These are phyloP conservation scores for Leccinum barrowsii DNA, from an alignment of 768 basidiomycete species.

Conservation along the genomic window DNA sequence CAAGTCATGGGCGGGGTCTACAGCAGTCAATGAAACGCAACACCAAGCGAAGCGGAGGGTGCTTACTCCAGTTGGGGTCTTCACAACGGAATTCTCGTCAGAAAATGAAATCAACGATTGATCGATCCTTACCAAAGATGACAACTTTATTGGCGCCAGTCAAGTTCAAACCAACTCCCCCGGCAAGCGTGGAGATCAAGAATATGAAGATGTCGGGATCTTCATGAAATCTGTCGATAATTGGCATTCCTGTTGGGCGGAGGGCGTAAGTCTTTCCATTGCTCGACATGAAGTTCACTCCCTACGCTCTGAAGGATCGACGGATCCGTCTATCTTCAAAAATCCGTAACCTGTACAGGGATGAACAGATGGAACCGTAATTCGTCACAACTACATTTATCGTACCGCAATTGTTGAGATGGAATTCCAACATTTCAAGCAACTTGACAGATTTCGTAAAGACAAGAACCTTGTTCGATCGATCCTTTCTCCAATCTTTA, in stretches of 20 bases:
- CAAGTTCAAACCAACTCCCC: constrained; percentile 87
- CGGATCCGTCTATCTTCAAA: constrained; percentile 78
- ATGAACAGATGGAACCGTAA: not conserved
- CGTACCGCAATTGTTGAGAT: constrained; percentile 55
- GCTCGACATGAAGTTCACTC: not conserved
- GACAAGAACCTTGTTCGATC: constrained; percentile 82
- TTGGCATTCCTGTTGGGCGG: constrained; percentile 61
- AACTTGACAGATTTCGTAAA: constrained; percentile 93
- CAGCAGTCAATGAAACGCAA: not conserved
- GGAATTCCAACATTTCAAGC: constrained; percentile 79
- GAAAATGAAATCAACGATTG: not conserved
- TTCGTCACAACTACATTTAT: not conserved
- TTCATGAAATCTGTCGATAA: constrained; percentile 81
- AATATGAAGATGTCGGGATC: constrained; percentile 75
- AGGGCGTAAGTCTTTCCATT: constrained; percentile 1
- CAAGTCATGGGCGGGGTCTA: constrained; percentile 93
- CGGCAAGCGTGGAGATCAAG: constrained; percentile 87
- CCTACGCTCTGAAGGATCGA: constrained; percentile 64
- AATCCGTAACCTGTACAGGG: constrained; percentile 49
- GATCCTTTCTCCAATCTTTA: constrained; percentile 60
- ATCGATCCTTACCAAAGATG: constrained; percentile 62
- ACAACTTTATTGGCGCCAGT: constrained; percentile 94
- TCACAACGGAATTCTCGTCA: constrained; percentile 1
- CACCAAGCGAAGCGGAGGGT: constrained; percentile 20
- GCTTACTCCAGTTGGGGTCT: constrained; percentile 96